Conservation (phyloP, 2,329 filamentous ascomycete species). For the Diaporthe destruens region DNA sequence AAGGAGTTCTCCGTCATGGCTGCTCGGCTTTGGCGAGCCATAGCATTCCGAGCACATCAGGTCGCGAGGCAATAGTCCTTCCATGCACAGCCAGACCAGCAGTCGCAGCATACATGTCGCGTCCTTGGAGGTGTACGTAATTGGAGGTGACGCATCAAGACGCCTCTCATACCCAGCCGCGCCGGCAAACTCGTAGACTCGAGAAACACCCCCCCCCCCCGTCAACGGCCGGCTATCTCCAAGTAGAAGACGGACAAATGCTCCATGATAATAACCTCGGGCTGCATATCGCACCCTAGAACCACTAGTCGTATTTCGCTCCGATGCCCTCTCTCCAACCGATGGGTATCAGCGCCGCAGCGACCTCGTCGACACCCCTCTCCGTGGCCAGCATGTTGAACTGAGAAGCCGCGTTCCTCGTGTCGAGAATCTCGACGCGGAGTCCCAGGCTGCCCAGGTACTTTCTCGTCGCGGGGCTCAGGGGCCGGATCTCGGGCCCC, state of each 20-base stretch:
- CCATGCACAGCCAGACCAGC: too few relatives aligned
- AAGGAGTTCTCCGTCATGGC: neutral
- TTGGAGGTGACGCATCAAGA: neutral
- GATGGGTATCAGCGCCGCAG: constrained; percentile 87
- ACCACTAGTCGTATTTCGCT: constrained; percentile 46
- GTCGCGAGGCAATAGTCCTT: neutral
- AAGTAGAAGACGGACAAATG: neutral
- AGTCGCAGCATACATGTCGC: neutral
- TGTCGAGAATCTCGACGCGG: constrained; percentile 89
- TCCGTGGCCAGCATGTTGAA: constrained; percentile 98
- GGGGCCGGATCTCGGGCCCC: constrained; percentile 79
- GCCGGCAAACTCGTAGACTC: neutral
- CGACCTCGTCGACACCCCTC: constrained; percentile 85
- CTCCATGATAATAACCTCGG: neutral
- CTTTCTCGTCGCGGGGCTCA: constrained; percentile 80
- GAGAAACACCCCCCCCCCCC: too few relatives aligned
- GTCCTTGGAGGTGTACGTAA: neutral
- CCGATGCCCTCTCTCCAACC: constrained; percentile 79
- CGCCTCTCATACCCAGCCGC: neutral
- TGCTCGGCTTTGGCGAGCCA: neutral
- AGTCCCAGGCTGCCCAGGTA: constrained; percentile 84
- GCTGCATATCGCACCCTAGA: too few relatives aligned
- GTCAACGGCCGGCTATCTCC: too few relatives aligned
- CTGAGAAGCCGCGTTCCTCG: constrained; percentile 91
- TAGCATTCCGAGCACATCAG: too few relatives aligned